phyloP scores from a whole-genome alignment of 2,329 filamentous ascomycete species.

The Neopestalotiopsis rosae region DNA sequence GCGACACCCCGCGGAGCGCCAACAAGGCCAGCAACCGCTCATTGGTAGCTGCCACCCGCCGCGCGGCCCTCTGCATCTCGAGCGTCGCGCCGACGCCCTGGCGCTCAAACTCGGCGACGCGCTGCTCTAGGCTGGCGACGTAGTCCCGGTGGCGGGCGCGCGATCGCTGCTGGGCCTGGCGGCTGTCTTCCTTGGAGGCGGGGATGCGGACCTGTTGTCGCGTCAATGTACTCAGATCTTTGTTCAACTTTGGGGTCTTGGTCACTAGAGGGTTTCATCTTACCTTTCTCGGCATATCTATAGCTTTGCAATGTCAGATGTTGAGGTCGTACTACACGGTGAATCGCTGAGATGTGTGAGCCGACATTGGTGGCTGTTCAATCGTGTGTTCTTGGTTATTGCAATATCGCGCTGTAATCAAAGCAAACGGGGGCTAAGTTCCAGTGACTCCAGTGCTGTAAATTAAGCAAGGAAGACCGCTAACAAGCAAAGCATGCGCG shows the following conservation, averaged over 20 bases:
- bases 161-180: slow-evolving; percentile 59
- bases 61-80: slow-evolving; percentile 60
- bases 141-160: slow-evolving; percentile 57
- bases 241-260: background rate
- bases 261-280: background rate
- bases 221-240: background rate
- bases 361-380: too few relatives aligned
- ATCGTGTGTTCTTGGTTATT: too few relatives aligned
- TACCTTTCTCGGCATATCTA: background rate
- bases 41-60: slow-evolving; percentile 55
- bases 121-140: slow-evolving; percentile 51
- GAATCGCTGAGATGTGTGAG: too few relatives aligned
- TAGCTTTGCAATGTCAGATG: too few relatives aligned
- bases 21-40: slow-evolving; percentile 49
- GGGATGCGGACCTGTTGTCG: slow-evolving; percentile 26
- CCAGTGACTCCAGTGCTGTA: too few relatives aligned
- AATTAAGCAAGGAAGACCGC: too few relatives aligned
- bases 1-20: slow-evolving; percentile 42
- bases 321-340: background rate
- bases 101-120: slow-evolving; percentile 53
- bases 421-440: too few relatives aligned
- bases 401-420: too few relatives aligned
- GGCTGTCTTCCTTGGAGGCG: slow-evolving; percentile 30
- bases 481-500: too few relatives aligned
- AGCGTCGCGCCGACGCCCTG: slow-evolving; percentile 53